Evolutionary conservation across 2,329 filamentous ascomycete species (phyloP), one percentile per base, ranked within the genome.

Genomic region (Colletotrichum cordylinicola): DNA sequence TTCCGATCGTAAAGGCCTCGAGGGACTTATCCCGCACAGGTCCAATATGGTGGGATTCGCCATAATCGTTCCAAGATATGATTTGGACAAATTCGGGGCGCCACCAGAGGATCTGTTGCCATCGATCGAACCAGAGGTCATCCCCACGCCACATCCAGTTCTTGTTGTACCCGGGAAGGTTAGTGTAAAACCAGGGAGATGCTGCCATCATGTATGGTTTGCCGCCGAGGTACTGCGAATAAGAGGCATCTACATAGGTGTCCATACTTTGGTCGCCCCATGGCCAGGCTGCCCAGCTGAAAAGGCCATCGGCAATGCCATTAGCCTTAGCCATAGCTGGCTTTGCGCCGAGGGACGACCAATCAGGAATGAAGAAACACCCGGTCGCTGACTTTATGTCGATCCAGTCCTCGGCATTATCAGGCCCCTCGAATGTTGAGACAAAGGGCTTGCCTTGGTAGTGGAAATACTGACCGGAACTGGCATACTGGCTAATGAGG

Each of bases 81-180:
- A 91, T 24, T 88, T 87, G 65, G 88, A 83, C 70, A 86, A 86
- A 89, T 90, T 92, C 16, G 91, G 80, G 75, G 86, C 84, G 77
- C 91, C 90, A 18, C 88, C 86, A 21, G 83, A 87, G 84, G 83
- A 92, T 67, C 88, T 86, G 79, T 8, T 86, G 82, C 91, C 91
- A 93, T 12, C 91, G 88, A 67, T 90, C 84, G 76, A 86, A 88
- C 91, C 92, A 93, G 16, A 93, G 82, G 70, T 88, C 85, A 78
- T 93, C 91, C 21, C 90, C 90, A 27, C 87, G 86, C 86, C 90
- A 93, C 8, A 92, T 84, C 91, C 91, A 93, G 80, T 92, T 91
- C 83, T 93, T 93, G 52, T 84, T 81, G 78, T 87, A 92, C 8
- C 85, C 84, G 0, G 89, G 88, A 3, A 92, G 83, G 70, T 91